A percentile compares a stretch with the other conserved stretches of the same genome.
phyloP scores from a whole-genome alignment of 2,329 filamentous ascomycete species.

The Raffaelea albimanens region DNA sequence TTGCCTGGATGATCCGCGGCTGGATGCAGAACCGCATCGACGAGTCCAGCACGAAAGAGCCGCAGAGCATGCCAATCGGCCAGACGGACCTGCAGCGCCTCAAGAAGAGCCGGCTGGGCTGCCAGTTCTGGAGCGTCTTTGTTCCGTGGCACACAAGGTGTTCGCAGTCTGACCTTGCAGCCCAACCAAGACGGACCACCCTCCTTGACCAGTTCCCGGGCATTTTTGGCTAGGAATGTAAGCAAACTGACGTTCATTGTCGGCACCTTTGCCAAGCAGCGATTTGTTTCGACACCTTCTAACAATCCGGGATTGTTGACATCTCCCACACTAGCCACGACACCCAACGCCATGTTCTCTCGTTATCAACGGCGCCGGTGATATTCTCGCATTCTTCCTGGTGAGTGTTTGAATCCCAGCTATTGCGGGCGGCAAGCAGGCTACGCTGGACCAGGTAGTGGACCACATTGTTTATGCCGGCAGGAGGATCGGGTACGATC shows the following conservation, averaged over 20 bases:
- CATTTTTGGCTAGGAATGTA: conserved; percentile 56
- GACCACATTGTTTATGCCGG: conserved; percentile 77
- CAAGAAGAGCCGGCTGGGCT: background rate
- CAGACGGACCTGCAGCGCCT: background rate
- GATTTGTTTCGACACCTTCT: too few relatives aligned
- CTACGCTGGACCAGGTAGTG: conserved; percentile 11
- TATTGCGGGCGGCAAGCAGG: conserved; percentile 4
- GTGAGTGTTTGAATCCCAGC: conserved; percentile 20
- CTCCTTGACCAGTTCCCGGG: background rate
- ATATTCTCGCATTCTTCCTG: conserved; percentile 62
- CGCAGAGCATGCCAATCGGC: background rate
- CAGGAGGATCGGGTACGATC: conserved; percentile 69
- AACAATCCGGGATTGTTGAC: conserved; percentile 57
- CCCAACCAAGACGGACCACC: background rate
- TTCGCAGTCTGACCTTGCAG: background rate
- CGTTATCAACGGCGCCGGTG: conserved; percentile 47
- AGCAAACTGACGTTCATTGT: too few relatives aligned
- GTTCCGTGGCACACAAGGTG: background rate
- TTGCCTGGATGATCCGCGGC: background rate
- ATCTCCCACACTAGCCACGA: conserved; percentile 47
- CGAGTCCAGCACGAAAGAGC: background rate
- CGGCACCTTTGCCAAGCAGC: too few relatives aligned
- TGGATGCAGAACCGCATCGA: background rate
- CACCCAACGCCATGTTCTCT: conserved; percentile 57
- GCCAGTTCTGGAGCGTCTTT: background rate